A percentile compares a stretch with the other conserved stretches of the same genome.
Evolutionary conservation across 345 rosid genomes (phyloP).

Genomic region (Dipteronia sinensis): DNA sequence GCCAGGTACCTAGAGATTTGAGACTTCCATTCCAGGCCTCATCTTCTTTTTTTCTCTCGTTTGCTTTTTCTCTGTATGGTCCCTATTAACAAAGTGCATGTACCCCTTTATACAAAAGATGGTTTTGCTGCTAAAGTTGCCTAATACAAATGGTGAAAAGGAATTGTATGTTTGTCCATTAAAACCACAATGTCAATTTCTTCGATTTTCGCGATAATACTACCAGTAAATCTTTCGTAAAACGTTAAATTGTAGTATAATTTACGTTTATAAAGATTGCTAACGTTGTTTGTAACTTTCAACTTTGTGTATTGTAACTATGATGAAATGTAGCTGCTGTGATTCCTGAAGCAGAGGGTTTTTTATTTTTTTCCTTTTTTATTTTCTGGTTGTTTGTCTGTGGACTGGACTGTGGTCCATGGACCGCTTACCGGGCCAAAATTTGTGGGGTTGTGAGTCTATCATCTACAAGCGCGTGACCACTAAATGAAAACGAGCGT

Average conservation of each 20-base stretch:
- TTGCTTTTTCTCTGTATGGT: slow-evolving; percentile 14
- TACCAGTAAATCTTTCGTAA: neutral
- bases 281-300: neutral
- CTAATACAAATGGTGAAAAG: slow-evolving; percentile 9
- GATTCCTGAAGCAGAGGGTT: neutral
- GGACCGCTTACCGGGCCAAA: slow-evolving; percentile 14
- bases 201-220: neutral
- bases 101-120: slow-evolving; percentile 20
- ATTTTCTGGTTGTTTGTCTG: neutral
- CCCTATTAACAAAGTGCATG: slow-evolving; percentile 27
- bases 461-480: slow-evolving; percentile 7
- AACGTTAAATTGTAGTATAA: no score
- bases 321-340: neutral
- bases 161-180: neutral
- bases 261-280: neutral
- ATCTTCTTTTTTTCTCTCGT: no score
- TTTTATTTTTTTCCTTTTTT: no score
- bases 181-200: neutral
- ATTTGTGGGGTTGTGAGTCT: neutral
- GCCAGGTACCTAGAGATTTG: neutral
- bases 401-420: slow-evolving; percentile 23
- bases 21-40: neutral
- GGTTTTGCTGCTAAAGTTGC: slow-evolving; percentile 24
- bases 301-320: neutral
- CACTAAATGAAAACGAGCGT: slow-evolving; percentile 11